Evolutionary conservation across 768 basidiomycete species (phyloP), one percentile per base, ranked within the genome.

Genomic region (Mycena latifolia): DNA sequence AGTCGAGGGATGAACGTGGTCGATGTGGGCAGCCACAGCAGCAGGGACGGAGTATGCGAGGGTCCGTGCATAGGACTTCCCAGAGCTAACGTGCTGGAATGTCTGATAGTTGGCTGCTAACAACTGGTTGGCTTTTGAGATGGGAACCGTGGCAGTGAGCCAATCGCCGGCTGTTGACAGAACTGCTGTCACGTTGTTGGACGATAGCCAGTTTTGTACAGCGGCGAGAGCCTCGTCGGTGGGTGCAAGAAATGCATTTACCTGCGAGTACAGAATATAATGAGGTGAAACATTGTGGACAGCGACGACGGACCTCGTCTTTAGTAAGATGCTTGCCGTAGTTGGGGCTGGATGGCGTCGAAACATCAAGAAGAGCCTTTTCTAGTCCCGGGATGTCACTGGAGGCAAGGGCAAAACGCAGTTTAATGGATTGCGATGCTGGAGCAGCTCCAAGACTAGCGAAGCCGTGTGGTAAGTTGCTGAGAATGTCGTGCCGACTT

Each of bases 151-250:
- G 71, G 78, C 69, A 22, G 65, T 67, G n/a, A 81, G 62, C 79
- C 79, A 80, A 71, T 82, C 80, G 3, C 77, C 76, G 0, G 84
- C 82, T 2, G 83, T 81, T 11, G 79, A 77, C 18, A 35, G 17
- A 22, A 15, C 31, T 20, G 73, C 57, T 3, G 80, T 61, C 37
- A 76, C 69, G 46, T 79, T 73, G 56, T 85, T 77, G 2, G 76
- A 77, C 0, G 77, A 75, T 2, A 88, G 72, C 86, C 87, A 88
- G 55, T 77, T 77, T 22, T 77, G 77, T 31, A 76, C 76, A 24
- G 69, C 61, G 50, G 85, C 80, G 24, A 67, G 47, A 22, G 71
- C 63, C 27, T 65, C 61, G 24, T 53, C 53, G 14, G 60, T 47
- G 10, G 71, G 71, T 8, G 70, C 66, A 29, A 67, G 33, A 41